Base-by-base conservation (phyloP, 2,329 filamentous ascomycete genomes). In the Trichoderma afroharzianum region DNA sequence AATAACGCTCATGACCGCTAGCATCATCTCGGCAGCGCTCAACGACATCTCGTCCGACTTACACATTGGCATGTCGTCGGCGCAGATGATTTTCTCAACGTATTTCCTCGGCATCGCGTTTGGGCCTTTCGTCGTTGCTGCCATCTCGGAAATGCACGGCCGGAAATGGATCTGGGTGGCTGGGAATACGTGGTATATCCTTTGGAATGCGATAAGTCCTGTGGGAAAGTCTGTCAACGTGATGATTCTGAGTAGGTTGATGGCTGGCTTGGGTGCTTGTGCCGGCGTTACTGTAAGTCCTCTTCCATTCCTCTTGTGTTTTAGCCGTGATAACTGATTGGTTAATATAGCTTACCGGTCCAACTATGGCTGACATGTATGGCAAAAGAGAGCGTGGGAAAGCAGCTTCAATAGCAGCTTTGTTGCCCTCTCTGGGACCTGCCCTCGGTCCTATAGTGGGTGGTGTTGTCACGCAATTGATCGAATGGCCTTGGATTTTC, bases 401-500 rank as follows among this genome's bases (percentile, higher is more conserved):
- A 53, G 80, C 81, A 0, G 74, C 80, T 3, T 79, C 80, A 24
- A 77, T 82, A 39, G 78, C 80, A 18, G 74, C 64, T 1, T 68
- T 77, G 6, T 14, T 77, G 5, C 76, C 76, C 5, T 75, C 74
- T 39, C 84, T 93, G 0, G 91, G 90, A 0, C 91, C 90, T 0
- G 90, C 90, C 0, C 81, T 92, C 1, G 91, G 91, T 0, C 91
- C 91, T 1, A 89, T 93, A 8, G 85, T 89, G 0, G 91, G 91
- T 24, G 91, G 90, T 0, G 88, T 90, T 75, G 89, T 92, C 26
- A 83, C 89, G 0, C 81, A 92, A 75, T 82, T 86, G 73, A 86
- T 88, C 3, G 86, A 85, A 5, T 93, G 91, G 91, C 85, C 88
- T 33, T 93, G 91, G 91, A 86, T 89, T 2, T 93, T 93, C 81